phyloP scores from a whole-genome alignment of 768 basidiomycete species.

The Dioszegia crocea region DNA sequence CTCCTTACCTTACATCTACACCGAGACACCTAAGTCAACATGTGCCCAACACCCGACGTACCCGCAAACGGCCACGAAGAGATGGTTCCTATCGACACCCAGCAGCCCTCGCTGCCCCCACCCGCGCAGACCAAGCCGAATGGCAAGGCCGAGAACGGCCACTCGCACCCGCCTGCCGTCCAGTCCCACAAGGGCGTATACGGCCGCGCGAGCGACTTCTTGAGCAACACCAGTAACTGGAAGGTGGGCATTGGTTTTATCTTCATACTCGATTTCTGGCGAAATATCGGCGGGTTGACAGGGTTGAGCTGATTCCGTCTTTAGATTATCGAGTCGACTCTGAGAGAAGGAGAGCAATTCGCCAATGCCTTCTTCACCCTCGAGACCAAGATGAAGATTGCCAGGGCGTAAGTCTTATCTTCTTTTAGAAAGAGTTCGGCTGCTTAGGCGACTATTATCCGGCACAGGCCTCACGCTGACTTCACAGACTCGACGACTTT shows the following conservation, averaged over 20 bases:
- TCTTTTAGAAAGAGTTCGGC: background rate
- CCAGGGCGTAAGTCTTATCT: slow-evolving; percentile 60
- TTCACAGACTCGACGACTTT: slow-evolving; percentile 73
- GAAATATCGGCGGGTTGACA: no score
- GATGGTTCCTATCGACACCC: slow-evolving; percentile 68
- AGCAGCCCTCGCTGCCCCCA: slow-evolving; percentile 23
- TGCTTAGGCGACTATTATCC: no score
- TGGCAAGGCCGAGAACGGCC: slow-evolving; percentile 32
- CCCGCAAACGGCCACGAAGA: slow-evolving; percentile 50
- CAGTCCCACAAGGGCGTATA: slow-evolving; percentile 64
- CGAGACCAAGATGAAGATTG: slow-evolving; percentile 99
- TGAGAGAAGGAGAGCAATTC: slow-evolving; percentile 98
- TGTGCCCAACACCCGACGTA: slow-evolving; percentile 34
- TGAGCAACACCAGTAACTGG: slow-evolving; percentile 64
- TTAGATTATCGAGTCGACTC: slow-evolving; percentile 87
- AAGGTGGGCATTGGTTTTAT: slow-evolving; percentile 29
- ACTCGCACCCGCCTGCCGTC: slow-evolving; percentile 31
- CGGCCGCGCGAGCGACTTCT: slow-evolving; percentile 84
- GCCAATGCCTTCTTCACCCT: slow-evolving; percentile 99
- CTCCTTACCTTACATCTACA: background rate
- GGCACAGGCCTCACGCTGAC: slow-evolving; percentile 1
- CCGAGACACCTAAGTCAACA: slow-evolving; percentile 8
- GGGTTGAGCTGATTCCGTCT: slow-evolving; percentile 3
- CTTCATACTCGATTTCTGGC: no score
- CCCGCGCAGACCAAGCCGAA: slow-evolving; percentile 11